Evolutionary conservation across 2,329 filamentous ascomycete genomes (phyloP), one percentile per base, ranked within the genome.

Genomic region (Aspergillus melleus): DNA sequence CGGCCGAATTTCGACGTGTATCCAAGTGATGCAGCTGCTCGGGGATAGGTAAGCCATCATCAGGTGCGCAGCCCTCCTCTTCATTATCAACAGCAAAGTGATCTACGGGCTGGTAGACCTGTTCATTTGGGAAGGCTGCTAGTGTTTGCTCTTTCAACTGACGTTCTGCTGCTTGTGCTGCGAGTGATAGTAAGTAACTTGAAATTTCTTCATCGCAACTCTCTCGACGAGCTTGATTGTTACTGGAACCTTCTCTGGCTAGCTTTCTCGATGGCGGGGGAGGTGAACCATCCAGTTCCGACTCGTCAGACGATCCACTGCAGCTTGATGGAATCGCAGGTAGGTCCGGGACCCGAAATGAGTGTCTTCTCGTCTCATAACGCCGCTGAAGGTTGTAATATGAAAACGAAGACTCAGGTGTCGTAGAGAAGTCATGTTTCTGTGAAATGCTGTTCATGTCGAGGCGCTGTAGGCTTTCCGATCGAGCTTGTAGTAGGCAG

Each of bases 161-260:
- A 70, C 88, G 87, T 73, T 95, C 88, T 9, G 90, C 90, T 70
- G 92, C 89, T 70, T 88, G 89, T 54, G 90, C 90, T 49, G 92
- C 91, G 59, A 96, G 80, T 58, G 90, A 87, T 60, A 96, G 84
- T 57, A 96, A 78, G 74, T 93, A 93, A 42, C 88, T 87, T 54
- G 89, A 87, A 66, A 90, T 89, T 63, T 86, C 84, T 63, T 91
- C 90, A 70, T 95, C 90, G 64, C 90, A 89, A 59, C 83, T 92
- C 81, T 81, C 83, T 66, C 80, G 65, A 26, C 55, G 65, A 42
- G 59, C 58, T 20, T 59, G 63, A 53, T 55, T 68, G 30, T 61
- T 64, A 61, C 63, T 36, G 32, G 32, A 14, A 12, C 11, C 14
- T 36, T 16, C 11, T 36, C 11, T 36, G 16, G 16, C 6, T n/a